Evolutionary conservation across 129 eudicot species (phyloP), one percentile per base, ranked within the genome.

Genomic region (Mikania micrantha): DNA sequence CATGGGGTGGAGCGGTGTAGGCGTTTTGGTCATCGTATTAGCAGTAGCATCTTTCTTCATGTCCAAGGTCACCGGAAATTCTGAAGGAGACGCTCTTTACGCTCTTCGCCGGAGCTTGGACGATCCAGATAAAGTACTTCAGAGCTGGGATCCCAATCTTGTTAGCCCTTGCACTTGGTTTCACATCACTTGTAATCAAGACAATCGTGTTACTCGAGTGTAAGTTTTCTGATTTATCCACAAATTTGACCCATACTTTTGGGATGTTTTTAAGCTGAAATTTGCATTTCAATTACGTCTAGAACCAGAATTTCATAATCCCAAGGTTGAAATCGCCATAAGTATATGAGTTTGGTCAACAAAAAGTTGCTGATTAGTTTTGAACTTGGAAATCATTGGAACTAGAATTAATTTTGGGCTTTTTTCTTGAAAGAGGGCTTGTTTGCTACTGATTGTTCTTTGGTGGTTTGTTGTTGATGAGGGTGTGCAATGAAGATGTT

Each of bases 81-180:
- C 88, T 0, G 97, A 91, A 61, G 88, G 90, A 5, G 95, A 91
- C 79, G 94, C 97, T 29, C 87, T 91, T 0, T 83, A 65, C 76
- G 97, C 95, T 24, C 84, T 91, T 34, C 78, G 90, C 21, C 75
- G 72, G 85, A 85, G 88, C 84, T 81, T 91, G 38, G 35, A 67
- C 65, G 97, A 91, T 85, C 97, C 97, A 20, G 86, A 83, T 52
- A 85, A 91, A 41, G 96, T 91, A 32, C 93, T 91, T 20, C 82
- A 81, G 78, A 91, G 96, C 94, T 91, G 97, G 97, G 95, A 91
- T 82, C 88, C 85, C 28, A 91, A 83, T 67, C 93, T 91, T 25
- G 97, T 91, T 17, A 85, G 68, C 39, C 97, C 97, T 39, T 91
- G 97, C 71, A 91, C 97, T 36, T 91, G 95, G 95, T 91, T 91